phyloP scores from a whole-genome alignment of 2,329 filamentous ascomycete genomes.

The Ophiostoma perfectum region DNA sequence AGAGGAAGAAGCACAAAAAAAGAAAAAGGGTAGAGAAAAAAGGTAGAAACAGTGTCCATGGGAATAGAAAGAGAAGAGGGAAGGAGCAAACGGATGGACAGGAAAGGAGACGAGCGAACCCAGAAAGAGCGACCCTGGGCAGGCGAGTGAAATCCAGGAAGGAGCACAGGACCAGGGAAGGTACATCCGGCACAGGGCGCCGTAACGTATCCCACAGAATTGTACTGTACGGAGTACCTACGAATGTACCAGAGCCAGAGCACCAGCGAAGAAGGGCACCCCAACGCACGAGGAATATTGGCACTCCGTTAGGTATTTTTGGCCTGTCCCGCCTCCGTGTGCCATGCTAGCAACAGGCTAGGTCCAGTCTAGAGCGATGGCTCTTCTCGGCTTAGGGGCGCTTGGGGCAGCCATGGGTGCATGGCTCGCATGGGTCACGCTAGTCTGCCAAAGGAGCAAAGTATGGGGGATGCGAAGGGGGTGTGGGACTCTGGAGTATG shows the following conservation, averaged over 20 bases:
- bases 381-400: constrained; percentile 22
- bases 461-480: constrained; percentile 17
- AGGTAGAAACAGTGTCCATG: not conserved
- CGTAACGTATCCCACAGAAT: not conserved
- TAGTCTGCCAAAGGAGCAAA: constrained; percentile 11
- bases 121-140: constrained; percentile 4
- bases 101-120: not conserved
- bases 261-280: too few species aligned
- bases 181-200: constrained; percentile 1
- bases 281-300: not conserved
- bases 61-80: constrained; percentile 4
- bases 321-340: not conserved
- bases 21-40: not conserved
- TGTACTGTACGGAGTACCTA: not conserved
- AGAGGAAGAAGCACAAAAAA: not conserved
- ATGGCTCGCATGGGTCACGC: constrained; percentile 3
- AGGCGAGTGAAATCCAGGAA: not conserved
- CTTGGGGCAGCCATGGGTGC: constrained; percentile 12
- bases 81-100: constrained; percentile 4
- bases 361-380: constrained; percentile 1
- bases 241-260: too few species aligned
- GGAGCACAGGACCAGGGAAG: constrained; percentile 1
- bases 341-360: not conserved
- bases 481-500: constrained; percentile 24
- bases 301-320: constrained; percentile 8